Percentiles rank a stretch among this genome's conserved stretches.
These are phyloP conservation scores for Entamoeba invadens DNA, from an alignment of 208 protist species.

Conservation along the genomic window DNA sequence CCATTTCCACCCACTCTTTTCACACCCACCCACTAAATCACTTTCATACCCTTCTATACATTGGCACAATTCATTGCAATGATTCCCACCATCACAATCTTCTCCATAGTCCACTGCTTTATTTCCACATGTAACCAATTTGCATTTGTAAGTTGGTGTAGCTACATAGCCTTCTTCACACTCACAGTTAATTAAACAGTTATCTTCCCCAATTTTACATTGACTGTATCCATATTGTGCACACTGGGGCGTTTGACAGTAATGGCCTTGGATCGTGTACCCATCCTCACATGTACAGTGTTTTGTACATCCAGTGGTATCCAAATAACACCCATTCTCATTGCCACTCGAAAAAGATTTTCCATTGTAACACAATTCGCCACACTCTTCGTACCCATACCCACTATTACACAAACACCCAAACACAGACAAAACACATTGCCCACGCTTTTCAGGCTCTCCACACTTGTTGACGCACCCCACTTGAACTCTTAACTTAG, in stretches of 20 bases:
- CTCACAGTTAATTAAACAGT: neutral
- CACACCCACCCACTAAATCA: neutral
- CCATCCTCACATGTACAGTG: neutral
- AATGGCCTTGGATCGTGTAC: neutral
- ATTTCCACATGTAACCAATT: neutral
- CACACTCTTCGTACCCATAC: neutral
- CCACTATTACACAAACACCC: neutral
- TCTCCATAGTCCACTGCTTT: neutral
- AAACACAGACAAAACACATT: neutral
- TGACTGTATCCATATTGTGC: neutral
- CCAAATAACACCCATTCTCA: neutral
- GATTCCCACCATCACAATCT: neutral
- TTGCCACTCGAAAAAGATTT: neutral
- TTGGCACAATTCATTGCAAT: neutral
- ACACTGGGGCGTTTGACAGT: neutral
- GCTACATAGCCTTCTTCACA: neutral
- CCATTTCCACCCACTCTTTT: neutral
- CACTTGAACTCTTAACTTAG: neutral
- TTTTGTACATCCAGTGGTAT: neutral
- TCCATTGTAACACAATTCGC: neutral
- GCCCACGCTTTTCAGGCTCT: neutral
- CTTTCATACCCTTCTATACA: neutral
- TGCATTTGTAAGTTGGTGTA: neutral
- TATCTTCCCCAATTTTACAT: neutral
- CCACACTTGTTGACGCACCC: neutral